A percentile compares a stretch with the other conserved stretches of the same genome.
These are phyloP conservation scores for Fusarium hostae DNA, from an alignment of 2,329 filamentous ascomycete genomes.

Conservation along the genomic window DNA sequence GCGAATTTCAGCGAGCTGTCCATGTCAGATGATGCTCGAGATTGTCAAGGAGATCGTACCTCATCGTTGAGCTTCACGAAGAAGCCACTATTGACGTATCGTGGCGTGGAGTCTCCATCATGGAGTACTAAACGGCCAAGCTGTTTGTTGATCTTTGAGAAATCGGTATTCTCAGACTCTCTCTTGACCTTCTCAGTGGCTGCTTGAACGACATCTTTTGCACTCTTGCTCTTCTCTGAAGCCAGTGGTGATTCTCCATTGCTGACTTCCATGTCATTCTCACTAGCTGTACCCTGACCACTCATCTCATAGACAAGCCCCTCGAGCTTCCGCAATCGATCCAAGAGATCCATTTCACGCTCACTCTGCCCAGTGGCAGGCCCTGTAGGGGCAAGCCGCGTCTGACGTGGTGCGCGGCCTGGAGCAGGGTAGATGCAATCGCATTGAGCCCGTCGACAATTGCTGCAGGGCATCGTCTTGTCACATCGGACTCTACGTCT, in stretches of 20 bases:
- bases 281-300: slow-evolving; percentile 54
- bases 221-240: not conserved
- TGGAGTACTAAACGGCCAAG: slow-evolving; percentile 73
- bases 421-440: slow-evolving; percentile 80
- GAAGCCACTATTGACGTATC: slow-evolving; percentile 80
- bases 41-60: slow-evolving; percentile 53
- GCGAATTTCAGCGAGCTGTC: slow-evolving; percentile 31
- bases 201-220: slow-evolving; percentile 23
- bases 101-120: slow-evolving; percentile 72
- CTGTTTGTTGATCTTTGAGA: slow-evolving; percentile 29
- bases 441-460: slow-evolving; percentile 65
- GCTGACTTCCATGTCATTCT: not conserved
- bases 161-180: slow-evolving; percentile 58
- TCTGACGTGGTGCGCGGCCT: slow-evolving; percentile 74
- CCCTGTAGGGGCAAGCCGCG: slow-evolving; percentile 61
- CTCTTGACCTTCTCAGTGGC: slow-evolving; percentile 24
- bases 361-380: slow-evolving; percentile 59
- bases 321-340: slow-evolving; percentile 76
- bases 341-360: slow-evolving; percentile 73
- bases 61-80: slow-evolving; percentile 81
- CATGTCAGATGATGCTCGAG: not conserved
- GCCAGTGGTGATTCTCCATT: not conserved
- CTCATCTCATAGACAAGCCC: slow-evolving; percentile 77
- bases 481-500: slow-evolving; percentile 78
- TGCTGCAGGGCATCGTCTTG: slow-evolving; percentile 74